A percentile compares a stretch with the other conserved stretches of the same genome.
Conservation (phyloP, 1,139 yeast genomes). For the Suhomyces maxii region DNA sequence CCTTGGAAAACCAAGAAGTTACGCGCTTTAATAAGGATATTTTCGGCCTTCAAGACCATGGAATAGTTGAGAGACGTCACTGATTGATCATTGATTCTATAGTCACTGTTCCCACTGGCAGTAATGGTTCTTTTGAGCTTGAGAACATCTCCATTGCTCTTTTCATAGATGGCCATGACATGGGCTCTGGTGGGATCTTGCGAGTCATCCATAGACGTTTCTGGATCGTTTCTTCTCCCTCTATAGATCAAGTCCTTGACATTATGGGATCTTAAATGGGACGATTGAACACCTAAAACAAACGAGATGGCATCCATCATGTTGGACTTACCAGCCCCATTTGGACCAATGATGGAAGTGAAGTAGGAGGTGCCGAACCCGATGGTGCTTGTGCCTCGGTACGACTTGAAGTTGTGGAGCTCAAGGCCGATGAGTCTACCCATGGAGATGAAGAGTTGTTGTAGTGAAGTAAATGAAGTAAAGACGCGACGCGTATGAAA, state of each 20-base stretch:
- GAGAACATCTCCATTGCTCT: conserved; percentile 54
- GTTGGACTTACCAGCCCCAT: conserved; percentile 96
- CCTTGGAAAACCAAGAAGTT: conserved; percentile 96
- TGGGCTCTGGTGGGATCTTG: conserved; percentile 64
- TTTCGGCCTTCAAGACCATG: conserved; percentile 68
- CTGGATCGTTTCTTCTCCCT: conserved; percentile 45
- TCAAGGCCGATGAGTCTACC: conserved; percentile 77
- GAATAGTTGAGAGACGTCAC: conserved; percentile 70
- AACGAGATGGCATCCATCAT: conserved; percentile 98
- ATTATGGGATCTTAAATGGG: conserved; percentile 73
- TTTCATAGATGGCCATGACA: conserved; percentile 78
- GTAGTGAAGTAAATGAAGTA: background rate
- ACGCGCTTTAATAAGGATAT: conserved; percentile 83
- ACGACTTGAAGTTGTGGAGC: conserved; percentile 86
- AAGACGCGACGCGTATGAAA: background rate
- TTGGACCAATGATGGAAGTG: conserved; percentile 94
- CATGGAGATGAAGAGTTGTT: conserved; percentile 40
- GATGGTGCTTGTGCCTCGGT: conserved; percentile 69
- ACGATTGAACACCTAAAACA: conserved; percentile 82
- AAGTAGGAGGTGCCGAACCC: conserved; percentile 84
- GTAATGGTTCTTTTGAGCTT: conserved; percentile 57
- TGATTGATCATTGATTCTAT: conserved; percentile 60
- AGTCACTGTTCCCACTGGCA: conserved; percentile 63
- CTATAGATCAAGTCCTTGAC: conserved; percentile 79
- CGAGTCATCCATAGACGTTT: conserved; percentile 19